A percentile compares a stretch with the other conserved stretches of the same genome.
Evolutionary conservation across 2,329 filamentous ascomycete genomes (phyloP).

Genomic region (Stromatinia cepivora): DNA sequence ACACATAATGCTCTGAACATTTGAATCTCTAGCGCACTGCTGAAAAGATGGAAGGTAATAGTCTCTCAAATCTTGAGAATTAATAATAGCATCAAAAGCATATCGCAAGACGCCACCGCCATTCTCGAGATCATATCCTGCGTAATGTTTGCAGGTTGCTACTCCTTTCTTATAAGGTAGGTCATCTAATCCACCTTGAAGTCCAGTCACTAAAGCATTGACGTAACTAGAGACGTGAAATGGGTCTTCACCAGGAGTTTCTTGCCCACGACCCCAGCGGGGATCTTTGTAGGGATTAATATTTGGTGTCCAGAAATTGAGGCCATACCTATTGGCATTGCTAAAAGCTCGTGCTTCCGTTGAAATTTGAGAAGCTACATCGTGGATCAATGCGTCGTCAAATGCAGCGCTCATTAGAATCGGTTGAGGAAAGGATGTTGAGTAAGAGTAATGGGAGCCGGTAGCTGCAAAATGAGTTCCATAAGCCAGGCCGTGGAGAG

Average conservation of each 20-base stretch:
- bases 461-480: slow-evolving; percentile 56
- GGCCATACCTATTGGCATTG: slow-evolving; percentile 56
- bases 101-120: slow-evolving; percentile 48
- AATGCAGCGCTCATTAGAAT: slow-evolving; percentile 63
- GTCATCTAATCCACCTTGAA: slow-evolving; percentile 50
- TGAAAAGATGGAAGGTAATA: slow-evolving; percentile 69
- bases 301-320: slow-evolving; percentile 66
- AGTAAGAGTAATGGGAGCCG: slow-evolving; percentile 54
- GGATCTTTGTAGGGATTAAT: slow-evolving; percentile 66
- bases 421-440: slow-evolving; percentile 66
- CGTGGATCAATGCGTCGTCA: slow-evolving; percentile 59
- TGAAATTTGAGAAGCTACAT: slow-evolving; percentile 55
- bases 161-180: slow-evolving; percentile 48
- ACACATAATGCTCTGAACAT: slow-evolving; percentile 61
- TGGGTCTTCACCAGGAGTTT: slow-evolving; percentile 60
- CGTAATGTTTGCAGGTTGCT: slow-evolving; percentile 61
- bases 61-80: slow-evolving; percentile 62
- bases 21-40: slow-evolving; percentile 58
- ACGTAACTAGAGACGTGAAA: slow-evolving; percentile 53
- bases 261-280: slow-evolving; percentile 61
- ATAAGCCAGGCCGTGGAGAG: slow-evolving; percentile 59
- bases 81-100: slow-evolving; percentile 57
- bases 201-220: slow-evolving; percentile 53
- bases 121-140: slow-evolving; percentile 55
- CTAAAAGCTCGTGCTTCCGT: slow-evolving; percentile 66